Evolutionary conservation across 1,139 yeast genomes (phyloP), one percentile per base, ranked within the genome.

Genomic region (Scheffersomyces stambukii): DNA sequence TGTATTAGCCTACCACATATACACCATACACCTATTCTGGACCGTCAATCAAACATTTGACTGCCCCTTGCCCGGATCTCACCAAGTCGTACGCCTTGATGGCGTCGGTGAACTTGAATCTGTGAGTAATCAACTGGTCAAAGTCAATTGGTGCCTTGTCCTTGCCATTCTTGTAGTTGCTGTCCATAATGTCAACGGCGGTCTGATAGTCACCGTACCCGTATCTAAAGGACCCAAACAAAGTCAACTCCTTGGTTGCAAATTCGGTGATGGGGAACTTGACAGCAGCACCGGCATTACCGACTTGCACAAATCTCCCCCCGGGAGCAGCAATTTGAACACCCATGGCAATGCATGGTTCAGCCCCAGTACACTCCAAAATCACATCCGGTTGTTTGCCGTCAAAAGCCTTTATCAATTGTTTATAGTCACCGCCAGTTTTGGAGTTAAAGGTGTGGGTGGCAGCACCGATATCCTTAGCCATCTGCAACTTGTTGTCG

Each of bases 181-280:
- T 69, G 32, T 60, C 70, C 32, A 85, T 65, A 41, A 86, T 67
- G 24, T 73, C 72, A 23, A 86, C 86, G 2, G 93, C 77, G 26
- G 80, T 76, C 43, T 73, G 70, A 64, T 85, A 86, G 54, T 85
- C 95, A 39, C 85, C 81, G 42, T 70, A 78, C 31, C 79, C 77
- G 58, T 88, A 88, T 54, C 96, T 76, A 70, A 85, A 86, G 37
- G 81, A 76, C 21, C 94, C 95, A 49, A 70, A 77, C 48, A 84
- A 60, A 1, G 70, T 66, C 45, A 83, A 57, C 52, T 86, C 95
- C 50, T 78, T 81, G 39, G 75, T 75, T 19, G 80, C 75, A 41
- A 84, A 64, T 38, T 74, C 78, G 23, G 83, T 75, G 48, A 86
- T 76, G 34, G 95, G 95, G 69, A 86, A 78, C 31, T 63, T 63